Conservation (phyloP, 1,284 basidiomycete genomes). For the Papiliotrema laurentii region DNA sequence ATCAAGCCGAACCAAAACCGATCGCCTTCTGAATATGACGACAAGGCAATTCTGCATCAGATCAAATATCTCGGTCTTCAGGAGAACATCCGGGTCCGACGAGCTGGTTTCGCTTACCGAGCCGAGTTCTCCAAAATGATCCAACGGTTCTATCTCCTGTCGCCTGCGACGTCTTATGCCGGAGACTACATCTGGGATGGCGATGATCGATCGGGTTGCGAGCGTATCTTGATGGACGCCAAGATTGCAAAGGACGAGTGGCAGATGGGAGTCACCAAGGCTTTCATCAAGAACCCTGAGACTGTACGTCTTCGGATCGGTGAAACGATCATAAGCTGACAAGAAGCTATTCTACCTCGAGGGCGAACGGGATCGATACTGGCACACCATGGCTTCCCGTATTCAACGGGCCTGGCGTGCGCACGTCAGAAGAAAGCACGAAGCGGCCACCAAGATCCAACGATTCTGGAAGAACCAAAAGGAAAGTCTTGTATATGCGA, state of each 20-base stretch:
- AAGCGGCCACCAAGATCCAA: constrained; percentile 92
- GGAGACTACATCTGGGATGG: constrained; percentile 98
- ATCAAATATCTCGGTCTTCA: constrained; percentile 98
- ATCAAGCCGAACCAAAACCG: constrained; percentile 99
- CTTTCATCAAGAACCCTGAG: constrained; percentile 99
- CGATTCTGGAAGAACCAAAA: constrained; percentile 99
- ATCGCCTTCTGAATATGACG: constrained; percentile 86
- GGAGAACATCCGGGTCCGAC: constrained; percentile 95
- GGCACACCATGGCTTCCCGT: constrained; percentile 98
- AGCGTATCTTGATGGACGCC: constrained; percentile 88
- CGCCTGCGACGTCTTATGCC: constrained; percentile 92
- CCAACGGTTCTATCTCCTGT: constrained; percentile 92
- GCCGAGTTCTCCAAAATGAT: constrained; percentile 92
- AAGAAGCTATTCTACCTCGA: constrained; percentile 89
- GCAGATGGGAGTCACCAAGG: constrained; percentile 99
- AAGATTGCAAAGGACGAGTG: constrained; percentile 96
- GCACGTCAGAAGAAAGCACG: constrained; percentile 90
- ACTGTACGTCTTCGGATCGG: constrained; percentile 65
- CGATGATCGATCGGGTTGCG: constrained; percentile 84
- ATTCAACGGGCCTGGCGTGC: constrained; percentile 97
- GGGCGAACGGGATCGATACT: constrained; percentile 97
- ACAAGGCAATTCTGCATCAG: constrained; percentile 92
- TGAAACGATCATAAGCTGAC: not conserved
- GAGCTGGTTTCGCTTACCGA: constrained; percentile 95
- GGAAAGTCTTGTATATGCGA: constrained; percentile 80